Evolutionary conservation across 805 yeast genomes (phyloP), one percentile per base, ranked within the genome.

Genomic region (Ogataea thermomethanolica): DNA sequence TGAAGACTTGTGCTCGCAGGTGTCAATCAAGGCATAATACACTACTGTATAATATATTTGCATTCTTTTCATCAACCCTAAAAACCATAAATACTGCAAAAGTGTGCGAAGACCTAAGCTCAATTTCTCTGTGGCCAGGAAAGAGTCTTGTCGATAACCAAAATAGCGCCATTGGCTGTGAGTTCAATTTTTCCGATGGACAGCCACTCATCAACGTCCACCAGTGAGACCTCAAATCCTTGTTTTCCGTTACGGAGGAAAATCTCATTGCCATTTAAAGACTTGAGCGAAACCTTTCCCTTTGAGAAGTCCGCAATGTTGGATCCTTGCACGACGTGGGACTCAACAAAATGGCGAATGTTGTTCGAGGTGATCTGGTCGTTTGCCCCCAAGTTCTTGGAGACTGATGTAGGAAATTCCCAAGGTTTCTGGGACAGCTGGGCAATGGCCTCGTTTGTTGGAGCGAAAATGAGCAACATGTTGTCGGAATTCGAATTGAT

Each of bases 341-440:
- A 73, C 43, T 73, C 67, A 22, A 86, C 70, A 51, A 84, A 87
- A 44, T 66, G 65, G 39, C 70, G 59, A 25, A 82, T 60, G 58
- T 87, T 87, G 11, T 64, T 53, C 14, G 64, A 56, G 5, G 79
- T 71, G 0, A 71, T 63, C 23, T 64, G 59, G 40, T 81, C 88
- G 32, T 73, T 70, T 15, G 69, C 66, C 34, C 59, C 57, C 26
- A 70, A 53, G 24, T 59, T 64, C 6, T 64, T 68, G 15, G 67
- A 67, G 11, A 77, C 65, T 5, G 66, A 52, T 7, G 55, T 58
- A 0, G 95, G 95, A 59, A 82, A 87, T 55, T 82, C 81, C 95
- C 95, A 88, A 14, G 95, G 95, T 58, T 86, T 87, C 40, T 58
- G 41, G 3, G 60, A 9, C 34, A 81, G 55, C 2, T 68, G 62